Base-by-base conservation (phyloP, 192 early-diverging fungal species). In the Chytriomyces hyalinus region DNA sequence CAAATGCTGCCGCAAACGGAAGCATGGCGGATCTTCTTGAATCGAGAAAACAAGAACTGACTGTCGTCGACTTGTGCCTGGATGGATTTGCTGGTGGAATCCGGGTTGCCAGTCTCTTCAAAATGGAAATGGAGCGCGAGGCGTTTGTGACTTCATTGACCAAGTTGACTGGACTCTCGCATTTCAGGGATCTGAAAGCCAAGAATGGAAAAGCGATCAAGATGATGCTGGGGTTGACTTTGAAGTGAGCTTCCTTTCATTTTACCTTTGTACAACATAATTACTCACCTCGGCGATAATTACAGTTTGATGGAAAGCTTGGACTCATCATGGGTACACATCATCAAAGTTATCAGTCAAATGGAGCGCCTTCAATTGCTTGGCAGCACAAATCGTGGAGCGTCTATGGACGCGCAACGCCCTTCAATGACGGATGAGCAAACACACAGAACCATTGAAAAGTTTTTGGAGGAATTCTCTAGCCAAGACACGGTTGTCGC, bases 201-300 rank as follows among this genome's bases (percentile, higher is more conserved):
- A 98, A 98, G 82, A 95, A 98, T 78, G 89, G 96, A 15, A 94
- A 94, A 73, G 95, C 94, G 0, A 96, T 98, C 75, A 90, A 92
- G 60, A 90, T 93, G 7, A 82, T 98, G 6, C 84, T 98, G 47
- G 94, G 91, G 50, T 85, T 97, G 4, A 93, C 94, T 3, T 76
- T 84, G 9, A 79, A 46, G 78, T 79, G 43, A 20, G 76, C 22
- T 43, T 11, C 24, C 15, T 24, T 43, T 11, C 10, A 13, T 10
- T 45, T 0, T 11, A 26, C 45, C n/a, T 28, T 4, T 64, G 26
- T 9, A 51, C 36, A 36, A 36, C 36, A 36, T 36, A 36, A 4
- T 36, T 36, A 36, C 36, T 46, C 44, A 4, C 44, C 48, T 3
- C 48, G 1, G 36, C 13, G 65, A 24, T 63, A 22, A 28, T 73